phyloP scores from a whole-genome alignment of 2,329 filamentous ascomycete genomes.

The Chrysosporium keratinophilum region DNA sequence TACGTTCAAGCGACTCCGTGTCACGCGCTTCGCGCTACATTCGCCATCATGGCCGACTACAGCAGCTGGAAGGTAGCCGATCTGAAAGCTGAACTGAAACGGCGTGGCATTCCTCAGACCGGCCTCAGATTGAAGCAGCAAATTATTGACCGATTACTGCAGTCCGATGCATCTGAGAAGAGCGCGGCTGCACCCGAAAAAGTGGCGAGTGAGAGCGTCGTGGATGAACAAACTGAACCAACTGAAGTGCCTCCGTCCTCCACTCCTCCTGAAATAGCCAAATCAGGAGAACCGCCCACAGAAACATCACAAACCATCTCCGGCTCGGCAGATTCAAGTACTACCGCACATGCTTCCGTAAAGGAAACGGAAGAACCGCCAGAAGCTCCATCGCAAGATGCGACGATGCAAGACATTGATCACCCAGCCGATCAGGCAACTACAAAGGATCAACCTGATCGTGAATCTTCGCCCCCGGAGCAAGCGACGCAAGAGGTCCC shows the following conservation, averaged over 20 bases:
- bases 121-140: slow-evolving; percentile 59
- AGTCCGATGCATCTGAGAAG: slow-evolving; percentile 27
- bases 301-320: background rate
- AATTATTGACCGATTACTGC: slow-evolving; percentile 53
- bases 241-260: background rate
- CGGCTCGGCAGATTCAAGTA: background rate
- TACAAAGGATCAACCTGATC: slow-evolving; percentile 12
- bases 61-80: slow-evolving; percentile 60
- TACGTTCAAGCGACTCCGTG: background rate
- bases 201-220: slow-evolving; percentile 1
- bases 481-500: slow-evolving; percentile 19
- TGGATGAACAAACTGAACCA: background rate
- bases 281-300: background rate
- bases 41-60: slow-evolving; percentile 41
- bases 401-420: background rate
- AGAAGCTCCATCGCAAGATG: slow-evolving; percentile 11
- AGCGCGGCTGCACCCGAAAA: slow-evolving; percentile 12
- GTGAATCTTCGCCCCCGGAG: slow-evolving; percentile 14
- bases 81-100: slow-evolving; percentile 63
- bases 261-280: background rate
- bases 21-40: background rate
- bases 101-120: slow-evolving; percentile 55
- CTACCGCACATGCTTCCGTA: background rate
- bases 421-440: slow-evolving; percentile 1
- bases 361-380: slow-evolving; percentile 1